Conservation (phyloP, 768 basidiomycete genomes). For the Lactarius pseudohatsudake region DNA sequence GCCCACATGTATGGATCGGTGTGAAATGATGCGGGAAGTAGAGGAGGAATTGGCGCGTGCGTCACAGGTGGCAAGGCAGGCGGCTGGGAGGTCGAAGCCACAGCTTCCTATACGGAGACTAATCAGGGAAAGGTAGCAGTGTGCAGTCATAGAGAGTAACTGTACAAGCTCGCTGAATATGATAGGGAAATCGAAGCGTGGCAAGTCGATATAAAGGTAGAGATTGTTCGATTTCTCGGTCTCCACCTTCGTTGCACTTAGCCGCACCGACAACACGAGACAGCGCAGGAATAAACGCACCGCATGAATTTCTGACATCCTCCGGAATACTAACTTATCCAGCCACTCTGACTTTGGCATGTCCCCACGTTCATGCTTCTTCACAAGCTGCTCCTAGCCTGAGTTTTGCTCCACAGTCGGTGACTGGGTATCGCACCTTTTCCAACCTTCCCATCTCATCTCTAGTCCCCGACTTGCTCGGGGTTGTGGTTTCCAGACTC, state of each 20-base stretch:
- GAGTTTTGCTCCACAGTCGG: not conserved
- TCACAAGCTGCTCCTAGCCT: constrained; percentile 61
- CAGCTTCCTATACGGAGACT: constrained; percentile 10
- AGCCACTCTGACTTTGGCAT: constrained; percentile 95
- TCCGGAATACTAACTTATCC: constrained; percentile 88
- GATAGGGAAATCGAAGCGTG: constrained; percentile 95
- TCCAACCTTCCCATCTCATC: constrained; percentile 97
- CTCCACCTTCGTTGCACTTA: constrained; percentile 58
- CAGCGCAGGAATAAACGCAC: constrained; percentile 44
- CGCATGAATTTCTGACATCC: constrained; percentile 93
- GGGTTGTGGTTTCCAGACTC: constrained; percentile 75
- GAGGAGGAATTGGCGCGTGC: constrained; percentile 44
- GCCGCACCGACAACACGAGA: not conserved
- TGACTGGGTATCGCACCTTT: constrained; percentile 52
- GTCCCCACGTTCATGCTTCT: constrained; percentile 95
- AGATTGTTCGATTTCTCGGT: constrained; percentile 89
- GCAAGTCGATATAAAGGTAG: constrained; percentile 95
- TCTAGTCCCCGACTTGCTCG: constrained; percentile 74
- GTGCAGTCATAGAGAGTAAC: constrained; percentile 32
- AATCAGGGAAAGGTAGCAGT: not conserved
- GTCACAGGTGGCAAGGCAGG: constrained; percentile 42
- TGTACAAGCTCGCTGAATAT: constrained; percentile 86
- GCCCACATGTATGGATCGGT: constrained; percentile 80
- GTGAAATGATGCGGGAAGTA: constrained; percentile 51
- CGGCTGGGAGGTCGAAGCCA: constrained; percentile 37